Base-by-base conservation (phyloP, 345 rosid species). In the Erysimum cheiranthoides region DNA sequence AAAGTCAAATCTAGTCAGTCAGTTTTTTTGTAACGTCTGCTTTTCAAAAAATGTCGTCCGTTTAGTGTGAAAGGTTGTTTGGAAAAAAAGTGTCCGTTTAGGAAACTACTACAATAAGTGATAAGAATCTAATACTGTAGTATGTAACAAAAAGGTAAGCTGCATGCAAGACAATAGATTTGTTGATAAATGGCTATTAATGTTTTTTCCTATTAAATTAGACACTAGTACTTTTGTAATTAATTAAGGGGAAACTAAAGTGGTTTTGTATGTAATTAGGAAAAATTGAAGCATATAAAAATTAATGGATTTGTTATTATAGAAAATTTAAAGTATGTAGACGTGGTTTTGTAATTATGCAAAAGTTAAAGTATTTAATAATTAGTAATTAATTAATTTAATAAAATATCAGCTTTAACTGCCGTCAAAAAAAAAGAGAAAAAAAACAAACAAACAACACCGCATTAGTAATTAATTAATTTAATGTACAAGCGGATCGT, bases 111-210 rank as follows among this genome's bases (percentile, higher is more conserved):
- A 4, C 30, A 60, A 11, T 38, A 61, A 72, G 5, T 39, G 39
- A 27, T 4, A 52, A 72, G 69, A 67, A 68, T 75, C 74, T 68
- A 42, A 34, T 34, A n/a, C 25, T 21, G 25, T 21, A 21, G 25
- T 30, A 21, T 39, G 46, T 18, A 59, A 30, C 61, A 50, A 68
- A 40, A 46, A 58, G 59, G 51, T 31, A 31, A 16, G 56, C 21
- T 56, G 58, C 78, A 74, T 74, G 78, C 60, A 74, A 47, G 59
- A 36, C 61, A 25, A 2, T 50, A 67, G 53, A 75, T 75, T 58
- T 28, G 18, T 38, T 43, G 34, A 43, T 73, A 4, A 45, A 59
- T 71, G 16, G 45, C 50, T 35, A 35, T 60, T 73, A 54, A 18
- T 65, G 30, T 25, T 27, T 61, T 28, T 54, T 14, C 3, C 38